These are phyloP conservation scores for Diplogelasinospora grovesii DNA, from an alignment of 495 filamentous ascomycete species.

Conservation along the genomic window DNA sequence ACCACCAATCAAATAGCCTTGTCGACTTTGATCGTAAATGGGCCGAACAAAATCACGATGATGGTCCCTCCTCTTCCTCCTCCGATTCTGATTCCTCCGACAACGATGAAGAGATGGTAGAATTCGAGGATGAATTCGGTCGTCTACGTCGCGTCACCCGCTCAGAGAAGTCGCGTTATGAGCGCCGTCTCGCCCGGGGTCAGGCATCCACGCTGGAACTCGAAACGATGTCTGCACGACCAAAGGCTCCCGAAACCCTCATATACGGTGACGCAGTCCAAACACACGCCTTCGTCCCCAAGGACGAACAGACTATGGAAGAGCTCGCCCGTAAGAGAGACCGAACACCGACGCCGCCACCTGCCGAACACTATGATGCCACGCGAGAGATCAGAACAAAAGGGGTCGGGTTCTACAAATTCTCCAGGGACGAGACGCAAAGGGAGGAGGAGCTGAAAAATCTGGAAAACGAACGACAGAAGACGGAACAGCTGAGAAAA, in stretches of 20 bases:
- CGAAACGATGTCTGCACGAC: constrained; percentile 42
- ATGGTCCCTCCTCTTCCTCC: constrained; percentile 28
- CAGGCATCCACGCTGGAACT: constrained; percentile 42
- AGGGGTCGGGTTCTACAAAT: constrained; percentile 85
- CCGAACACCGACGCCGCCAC: constrained; percentile 66
- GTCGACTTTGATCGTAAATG: constrained; percentile 96
- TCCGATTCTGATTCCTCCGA: constrained; percentile 31
- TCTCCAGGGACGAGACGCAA: constrained; percentile 61
- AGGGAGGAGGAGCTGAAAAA: constrained; percentile 69
- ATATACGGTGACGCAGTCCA: constrained; percentile 84
- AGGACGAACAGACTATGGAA: constrained; percentile 58
- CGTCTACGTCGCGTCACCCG: constrained; percentile 62
- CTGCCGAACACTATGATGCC: constrained; percentile 77
- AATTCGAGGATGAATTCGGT: constrained; percentile 88
- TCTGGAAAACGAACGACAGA: constrained; percentile 55
- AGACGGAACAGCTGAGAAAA: constrained; percentile 58
- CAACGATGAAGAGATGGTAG: constrained; percentile 55
- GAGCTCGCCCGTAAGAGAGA: constrained; percentile 67
- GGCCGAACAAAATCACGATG: constrained; percentile 52
- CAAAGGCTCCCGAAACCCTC: constrained; percentile 58
- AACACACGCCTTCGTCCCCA: constrained; percentile 67
- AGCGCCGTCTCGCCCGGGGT: constrained; percentile 36
- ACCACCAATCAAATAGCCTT: constrained; percentile 51
- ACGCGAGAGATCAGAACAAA: constrained; percentile 73
- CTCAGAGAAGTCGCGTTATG: constrained; percentile 52